These are phyloP conservation scores for Chaetothyriales sp. DNA, from an alignment of 2,329 filamentous ascomycete species.

Conservation along the genomic window DNA sequence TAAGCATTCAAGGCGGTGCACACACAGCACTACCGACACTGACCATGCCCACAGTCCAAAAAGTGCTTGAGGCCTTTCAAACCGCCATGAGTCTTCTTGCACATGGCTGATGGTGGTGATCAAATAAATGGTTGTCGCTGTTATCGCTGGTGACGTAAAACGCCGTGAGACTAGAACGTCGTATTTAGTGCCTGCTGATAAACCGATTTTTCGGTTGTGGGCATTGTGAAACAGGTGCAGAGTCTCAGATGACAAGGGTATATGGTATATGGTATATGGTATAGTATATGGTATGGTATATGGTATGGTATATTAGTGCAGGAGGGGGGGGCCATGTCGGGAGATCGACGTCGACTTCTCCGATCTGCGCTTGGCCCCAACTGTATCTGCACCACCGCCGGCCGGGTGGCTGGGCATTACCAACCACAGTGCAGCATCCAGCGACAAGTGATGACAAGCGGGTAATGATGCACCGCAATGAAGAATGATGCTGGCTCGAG, in stretches of 20 bases:
- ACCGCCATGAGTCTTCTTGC: slow-evolving; percentile 31
- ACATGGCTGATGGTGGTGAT: neutral
- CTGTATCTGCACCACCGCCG: neutral
- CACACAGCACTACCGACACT: neutral
- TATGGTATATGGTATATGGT: too few species aligned
- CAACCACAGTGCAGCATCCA: neutral
- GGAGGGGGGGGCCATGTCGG: neutral
- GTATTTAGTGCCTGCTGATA: neutral
- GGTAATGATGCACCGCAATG: slow-evolving; percentile 6
- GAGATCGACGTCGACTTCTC: neutral
- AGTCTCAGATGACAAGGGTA: too few species aligned
- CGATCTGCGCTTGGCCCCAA: neutral
- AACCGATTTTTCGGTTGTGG: too few species aligned
- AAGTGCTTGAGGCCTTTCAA: slow-evolving; percentile 36
- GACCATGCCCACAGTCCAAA: slow-evolving; percentile 22
- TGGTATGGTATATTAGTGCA: neutral
- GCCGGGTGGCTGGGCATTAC: too few species aligned
- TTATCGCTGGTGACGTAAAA: neutral
- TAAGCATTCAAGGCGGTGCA: slow-evolving; percentile 34
- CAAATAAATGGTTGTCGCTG: neutral
- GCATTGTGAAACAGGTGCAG: too few species aligned
- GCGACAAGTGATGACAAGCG: neutral
- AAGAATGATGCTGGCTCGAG: slow-evolving; percentile 8
- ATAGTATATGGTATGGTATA: too few species aligned
- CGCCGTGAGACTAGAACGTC: neutral